Evolutionary conservation across 1,284 basidiomycete species (phyloP).

Genomic region (Salmacisia buchloeana): DNA sequence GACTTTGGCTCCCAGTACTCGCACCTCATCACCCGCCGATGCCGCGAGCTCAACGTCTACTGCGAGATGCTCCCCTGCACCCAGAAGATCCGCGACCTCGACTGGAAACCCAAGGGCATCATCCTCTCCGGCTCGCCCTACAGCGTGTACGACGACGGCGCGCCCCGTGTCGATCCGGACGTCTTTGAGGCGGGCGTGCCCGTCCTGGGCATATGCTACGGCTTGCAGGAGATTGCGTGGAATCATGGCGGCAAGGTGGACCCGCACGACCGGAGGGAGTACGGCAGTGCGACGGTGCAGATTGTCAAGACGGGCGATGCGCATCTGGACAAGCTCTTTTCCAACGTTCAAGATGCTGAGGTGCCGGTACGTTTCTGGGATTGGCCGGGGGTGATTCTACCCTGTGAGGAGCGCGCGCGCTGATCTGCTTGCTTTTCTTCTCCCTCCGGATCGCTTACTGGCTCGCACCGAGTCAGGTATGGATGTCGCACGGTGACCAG

Average conservation of each 20-base stretch:
- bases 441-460: neutral
- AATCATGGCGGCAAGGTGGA: slow-evolving; percentile 80
- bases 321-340: slow-evolving; percentile 67
- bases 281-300: slow-evolving; percentile 80
- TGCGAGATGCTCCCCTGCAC: slow-evolving; percentile 98
- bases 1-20: slow-evolving; percentile 99
- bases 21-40: slow-evolving; percentile 94
- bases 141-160: slow-evolving; percentile 88
- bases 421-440: neutral
- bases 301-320: slow-evolving; percentile 65
- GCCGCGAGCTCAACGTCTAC: slow-evolving; percentile 95
- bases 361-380: slow-evolving; percentile 33
- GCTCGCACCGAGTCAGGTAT: slow-evolving; percentile 70
- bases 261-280: slow-evolving; percentile 86
- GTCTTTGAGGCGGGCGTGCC: slow-evolving; percentile 88
- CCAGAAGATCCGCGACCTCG: slow-evolving; percentile 78
- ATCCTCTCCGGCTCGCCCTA: slow-evolving; percentile 98
- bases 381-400: slow-evolving; percentile 22
- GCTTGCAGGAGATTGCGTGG: slow-evolving; percentile 96
- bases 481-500: slow-evolving; percentile 99
- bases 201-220: slow-evolving; percentile 95
- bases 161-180: slow-evolving; percentile 90
- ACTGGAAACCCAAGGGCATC: slow-evolving; percentile 94
- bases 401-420: slow-evolving; percentile 15
- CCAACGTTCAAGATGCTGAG: slow-evolving; percentile 67